These are phyloP conservation scores for Leccinum boreale DNA, from an alignment of 768 basidiomycete genomes.

Conservation along the genomic window DNA sequence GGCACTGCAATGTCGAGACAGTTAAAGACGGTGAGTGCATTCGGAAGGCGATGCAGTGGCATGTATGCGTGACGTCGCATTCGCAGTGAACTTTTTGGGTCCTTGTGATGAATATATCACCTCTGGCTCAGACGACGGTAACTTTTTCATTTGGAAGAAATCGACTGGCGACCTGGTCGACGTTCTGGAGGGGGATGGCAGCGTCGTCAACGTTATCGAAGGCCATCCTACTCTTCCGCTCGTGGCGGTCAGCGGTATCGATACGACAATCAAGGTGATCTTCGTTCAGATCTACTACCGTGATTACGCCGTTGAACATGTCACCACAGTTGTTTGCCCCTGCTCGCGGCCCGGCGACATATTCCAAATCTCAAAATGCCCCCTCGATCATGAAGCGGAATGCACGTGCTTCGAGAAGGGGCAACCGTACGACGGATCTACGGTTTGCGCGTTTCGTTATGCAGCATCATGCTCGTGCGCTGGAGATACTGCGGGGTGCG, in stretches of 20 bases:
- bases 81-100: conserved; percentile 79
- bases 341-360: conserved; percentile 40
- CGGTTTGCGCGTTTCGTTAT: conserved; percentile 31
- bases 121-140: conserved; percentile 86
- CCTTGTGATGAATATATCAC: conserved; percentile 72
- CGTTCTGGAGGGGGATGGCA: conserved; percentile 80
- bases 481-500: conserved; percentile 19
- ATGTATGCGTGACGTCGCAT: background rate
- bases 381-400: conserved; percentile 59
- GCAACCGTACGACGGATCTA: conserved; percentile 19
- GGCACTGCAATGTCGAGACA: conserved; percentile 77
- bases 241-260: conserved; percentile 86
- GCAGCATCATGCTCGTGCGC: conserved; percentile 28
- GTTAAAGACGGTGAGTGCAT: conserved; percentile 74
- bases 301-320: background rate
- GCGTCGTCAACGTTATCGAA: conserved; percentile 84
- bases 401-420: conserved; percentile 31
- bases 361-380: conserved; percentile 53
- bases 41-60: background rate
- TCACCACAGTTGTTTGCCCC: conserved; percentile 62
- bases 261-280: conserved; percentile 75
- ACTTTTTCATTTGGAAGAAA: conserved; percentile 87
- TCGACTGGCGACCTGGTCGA: conserved; percentile 58
- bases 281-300: background rate
- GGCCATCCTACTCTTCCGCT: conserved; percentile 76